Conservation (phyloP, 2,329 filamentous ascomycete genomes). For the Arthrobotrys pseudoclavata region DNA sequence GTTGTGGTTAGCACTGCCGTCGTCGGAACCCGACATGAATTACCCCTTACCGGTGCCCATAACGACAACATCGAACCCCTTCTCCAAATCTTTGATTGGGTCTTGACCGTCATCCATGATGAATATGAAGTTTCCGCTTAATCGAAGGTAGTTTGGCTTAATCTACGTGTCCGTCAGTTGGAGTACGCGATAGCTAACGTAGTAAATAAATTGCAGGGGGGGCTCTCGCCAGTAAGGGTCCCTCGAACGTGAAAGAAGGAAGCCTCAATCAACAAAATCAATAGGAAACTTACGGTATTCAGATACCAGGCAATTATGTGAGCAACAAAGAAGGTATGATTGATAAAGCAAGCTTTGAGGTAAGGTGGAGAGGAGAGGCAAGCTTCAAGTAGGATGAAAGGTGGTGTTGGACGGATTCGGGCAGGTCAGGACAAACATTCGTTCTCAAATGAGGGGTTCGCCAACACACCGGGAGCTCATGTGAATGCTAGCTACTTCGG, state of each 20-base stretch:
- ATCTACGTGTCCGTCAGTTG: constrained; percentile 12
- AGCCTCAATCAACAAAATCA: neutral
- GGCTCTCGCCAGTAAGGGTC: neutral
- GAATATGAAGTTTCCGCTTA: neutral
- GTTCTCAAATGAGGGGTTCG: constrained; percentile 41
- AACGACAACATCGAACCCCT: constrained; percentile 98
- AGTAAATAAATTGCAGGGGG: neutral
- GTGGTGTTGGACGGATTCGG: constrained; percentile 9
- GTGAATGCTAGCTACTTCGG: neutral
- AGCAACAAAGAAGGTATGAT: neutral
- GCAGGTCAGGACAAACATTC: constrained; percentile 24
- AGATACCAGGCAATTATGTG: neutral
- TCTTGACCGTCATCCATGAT: constrained; percentile 47
- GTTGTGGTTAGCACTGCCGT: neutral
- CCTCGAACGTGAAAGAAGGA: neutral
- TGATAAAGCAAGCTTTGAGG: constrained; percentile 20
- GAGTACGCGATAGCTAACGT: neutral
- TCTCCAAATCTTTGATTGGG: constrained; percentile 74
- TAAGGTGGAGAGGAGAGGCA: constrained; percentile 12
- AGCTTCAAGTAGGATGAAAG: constrained; percentile 6
- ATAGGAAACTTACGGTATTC: constrained; percentile 4
- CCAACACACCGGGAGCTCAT: constrained; percentile 22
- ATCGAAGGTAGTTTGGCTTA: neutral
- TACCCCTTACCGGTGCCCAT: constrained; percentile 86
- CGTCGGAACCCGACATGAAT: neutral